phyloP scores from a whole-genome alignment of 768 basidiomycete genomes.

The Tylopilus intermedius region DNA sequence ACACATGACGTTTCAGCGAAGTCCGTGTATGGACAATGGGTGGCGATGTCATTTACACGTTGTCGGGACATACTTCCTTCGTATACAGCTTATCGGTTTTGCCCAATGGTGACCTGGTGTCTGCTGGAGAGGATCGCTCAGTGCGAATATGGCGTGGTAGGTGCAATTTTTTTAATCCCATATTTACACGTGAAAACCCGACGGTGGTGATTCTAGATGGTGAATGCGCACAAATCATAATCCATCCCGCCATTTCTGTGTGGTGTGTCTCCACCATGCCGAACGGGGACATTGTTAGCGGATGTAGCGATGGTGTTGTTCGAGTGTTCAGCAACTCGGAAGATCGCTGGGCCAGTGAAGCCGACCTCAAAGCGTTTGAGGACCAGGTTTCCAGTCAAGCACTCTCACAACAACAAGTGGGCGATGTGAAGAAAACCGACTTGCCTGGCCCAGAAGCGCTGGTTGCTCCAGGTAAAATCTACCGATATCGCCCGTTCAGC shows the following conservation, averaged over 20 bases:
- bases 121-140: conserved; percentile 91
- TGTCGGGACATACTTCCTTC: conserved; percentile 96
- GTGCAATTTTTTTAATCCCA: conserved; percentile 18
- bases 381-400: conserved; percentile 72
- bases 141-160: conserved; percentile 87
- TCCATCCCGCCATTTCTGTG: conserved; percentile 95
- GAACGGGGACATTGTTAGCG: conserved; percentile 89
- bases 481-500: neutral
- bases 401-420: conserved; percentile 80
- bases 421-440: conserved; percentile 90
- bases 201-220: conserved; percentile 50
- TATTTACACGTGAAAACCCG: neutral
- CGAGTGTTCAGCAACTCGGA: conserved; percentile 77
- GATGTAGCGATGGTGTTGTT: conserved; percentile 82
- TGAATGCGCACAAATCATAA: conserved; percentile 81
- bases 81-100: conserved; percentile 86
- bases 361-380: conserved; percentile 66
- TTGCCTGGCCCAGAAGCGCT: conserved; percentile 84
- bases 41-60: conserved; percentile 67
- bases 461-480: conserved; percentile 51
- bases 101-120: conserved; percentile 77
- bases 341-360: conserved; percentile 67
- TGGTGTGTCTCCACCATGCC: conserved; percentile 89
- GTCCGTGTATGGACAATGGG: conserved; percentile 89
- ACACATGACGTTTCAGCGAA: conserved; percentile 48